A percentile compares a stretch with the other conserved stretches of the same genome.
Conservation (phyloP, 1,284 basidiomycete genomes). For the Lignosus rhinocerotis region DNA sequence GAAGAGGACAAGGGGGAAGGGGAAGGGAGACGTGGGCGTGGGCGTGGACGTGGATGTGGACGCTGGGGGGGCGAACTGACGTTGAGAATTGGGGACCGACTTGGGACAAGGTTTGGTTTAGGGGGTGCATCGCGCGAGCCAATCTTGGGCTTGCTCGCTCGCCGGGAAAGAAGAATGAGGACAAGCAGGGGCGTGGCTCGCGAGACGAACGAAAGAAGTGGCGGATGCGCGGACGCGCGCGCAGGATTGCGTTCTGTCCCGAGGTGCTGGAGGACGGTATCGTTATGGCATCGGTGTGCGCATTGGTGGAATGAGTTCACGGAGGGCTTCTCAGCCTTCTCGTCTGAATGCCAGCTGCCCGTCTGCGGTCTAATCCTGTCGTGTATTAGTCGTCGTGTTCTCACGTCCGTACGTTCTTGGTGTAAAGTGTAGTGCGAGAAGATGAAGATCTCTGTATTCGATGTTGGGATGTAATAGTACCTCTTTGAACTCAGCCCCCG, state of each 20-base stretch:
- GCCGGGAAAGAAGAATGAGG: background rate
- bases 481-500: no score
- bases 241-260: background rate
- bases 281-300: conserved; percentile 16
- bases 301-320: conserved; percentile 18
- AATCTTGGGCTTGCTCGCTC: background rate
- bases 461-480: background rate
- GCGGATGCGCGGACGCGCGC: background rate
- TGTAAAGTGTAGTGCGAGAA: background rate
- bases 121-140: background rate
- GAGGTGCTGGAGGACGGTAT: background rate
- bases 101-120: background rate
- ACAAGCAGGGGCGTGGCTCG: background rate
- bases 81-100: no score
- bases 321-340: conserved; percentile 6
- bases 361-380: background rate
- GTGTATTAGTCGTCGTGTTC: background rate
- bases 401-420: background rate
- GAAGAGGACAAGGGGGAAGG: conserved; percentile 34
- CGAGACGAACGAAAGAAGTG: background rate
- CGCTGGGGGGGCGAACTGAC: no score
- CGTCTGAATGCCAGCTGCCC: background rate
- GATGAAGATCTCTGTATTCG: background rate
- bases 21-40: background rate
- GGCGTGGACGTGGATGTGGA: background rate